phyloP scores from a whole-genome alignment of 192 early-diverging fungal species.

The Rhizoclosmatium globosum region DNA sequence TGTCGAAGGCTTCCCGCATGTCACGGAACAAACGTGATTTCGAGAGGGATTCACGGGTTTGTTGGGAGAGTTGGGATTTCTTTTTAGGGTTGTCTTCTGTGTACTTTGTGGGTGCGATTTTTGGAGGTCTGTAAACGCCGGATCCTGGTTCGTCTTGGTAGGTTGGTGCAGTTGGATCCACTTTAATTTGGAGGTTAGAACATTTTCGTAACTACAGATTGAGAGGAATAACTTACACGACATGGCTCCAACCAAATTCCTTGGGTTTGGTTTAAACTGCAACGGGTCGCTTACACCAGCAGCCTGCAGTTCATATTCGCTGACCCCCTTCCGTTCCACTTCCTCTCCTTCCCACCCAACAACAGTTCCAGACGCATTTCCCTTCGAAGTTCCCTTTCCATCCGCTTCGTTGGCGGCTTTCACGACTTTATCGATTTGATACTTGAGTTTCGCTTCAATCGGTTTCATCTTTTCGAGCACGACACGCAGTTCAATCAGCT shows the following conservation, averaged over 20 bases:
- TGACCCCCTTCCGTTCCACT: slow-evolving; percentile 8
- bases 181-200: no score
- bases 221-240: neutral
- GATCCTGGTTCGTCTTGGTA: slow-evolving; percentile 28
- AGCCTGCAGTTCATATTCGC: slow-evolving; percentile 14
- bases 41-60: slow-evolving; percentile 21
- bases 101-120: slow-evolving; percentile 84
- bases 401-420: slow-evolving; percentile 53
- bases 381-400: neutral
- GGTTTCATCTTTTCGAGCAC: slow-evolving; percentile 95
- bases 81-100: slow-evolving; percentile 70
- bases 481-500: slow-evolving; percentile 81
- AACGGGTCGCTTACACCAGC: slow-evolving; percentile 67
- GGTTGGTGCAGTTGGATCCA: slow-evolving; percentile 14
- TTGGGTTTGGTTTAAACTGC: slow-evolving; percentile 90
- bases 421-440: slow-evolving; percentile 96
- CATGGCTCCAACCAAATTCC: slow-evolving; percentile 58
- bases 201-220: no score
- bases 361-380: slow-evolving; percentile 6
- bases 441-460: slow-evolving; percentile 91
- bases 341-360: slow-evolving; percentile 27
- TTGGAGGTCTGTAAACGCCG: slow-evolving; percentile 88
- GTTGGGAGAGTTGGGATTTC: slow-evolving; percentile 42
- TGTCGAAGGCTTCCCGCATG: slow-evolving; percentile 36
- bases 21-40: slow-evolving; percentile 36